Base-by-base conservation (phyloP, 805 yeast genomes). In the Candida incommunis region DNA sequence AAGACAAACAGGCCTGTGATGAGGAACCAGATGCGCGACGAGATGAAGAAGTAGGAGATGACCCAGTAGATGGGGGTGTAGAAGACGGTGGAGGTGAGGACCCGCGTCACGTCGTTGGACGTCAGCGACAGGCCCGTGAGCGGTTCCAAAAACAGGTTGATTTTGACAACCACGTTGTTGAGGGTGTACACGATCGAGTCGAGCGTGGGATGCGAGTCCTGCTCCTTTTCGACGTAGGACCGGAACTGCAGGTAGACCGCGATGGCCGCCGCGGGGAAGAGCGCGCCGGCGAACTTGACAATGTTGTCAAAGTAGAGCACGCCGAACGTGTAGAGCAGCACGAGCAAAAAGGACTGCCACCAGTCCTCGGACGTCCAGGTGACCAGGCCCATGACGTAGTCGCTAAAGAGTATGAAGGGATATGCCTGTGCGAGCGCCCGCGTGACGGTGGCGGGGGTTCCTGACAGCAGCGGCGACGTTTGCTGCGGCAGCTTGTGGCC, bases 331-430 rank as follows among this genome's bases (percentile, higher is more conserved):
- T 74, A 79, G 11, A 67, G 53, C 2, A 76, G 65, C 22, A 82
- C 71, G 41, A 81, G 54, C 23, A 86, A 69, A 18, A 82, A 66
- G 54, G 86, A 77, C 46, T 80, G 64, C 85, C 90, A 86, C 26
- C 74, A 69, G 59, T 85, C 92, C 29, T 82, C 88, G 50, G 79
- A 78, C 2, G 96, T 83, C 98, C 98, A 90, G 0, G 97, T 88
- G 29, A 84, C 61, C 34, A 87, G 69, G 40, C 84, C 78, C 45
- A 87, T 67, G 2, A 75, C 50, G 51, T 78, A 76, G 60, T 88
- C 86, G 7, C 79, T 75, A 1, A 82, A 74, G 34, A 83, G 70
- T 40, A 90, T 67, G 58, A 85, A 85, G 1, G 97, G 97, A 59
- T 90, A 88, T 7, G 94, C 76, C 48, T 77, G 72, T 34, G 87